Base-by-base conservation (phyloP, 2,329 filamentous ascomycete genomes). In the Davidsoniella eucalypti region DNA sequence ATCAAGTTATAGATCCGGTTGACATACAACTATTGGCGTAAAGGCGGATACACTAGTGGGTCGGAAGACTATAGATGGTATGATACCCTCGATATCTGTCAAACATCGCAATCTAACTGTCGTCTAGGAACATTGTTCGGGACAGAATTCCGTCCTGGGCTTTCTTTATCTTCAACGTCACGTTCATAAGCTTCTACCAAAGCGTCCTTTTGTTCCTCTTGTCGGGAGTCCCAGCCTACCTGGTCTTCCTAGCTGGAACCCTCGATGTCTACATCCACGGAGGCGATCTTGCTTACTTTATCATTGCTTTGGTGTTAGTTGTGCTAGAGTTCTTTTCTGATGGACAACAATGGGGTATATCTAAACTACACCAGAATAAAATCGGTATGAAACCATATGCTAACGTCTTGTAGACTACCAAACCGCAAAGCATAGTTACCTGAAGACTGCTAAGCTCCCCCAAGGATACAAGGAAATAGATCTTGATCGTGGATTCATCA, bases 21-120 rank as follows among this genome's bases (percentile, higher is more conserved):
- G 65, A 96, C 90, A 2, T 96, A 77, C 71, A 98, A 98, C 67
- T 98, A 95, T 68, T 94, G 84, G 81, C 82, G 92, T 52, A 94
- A 86, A 64, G 92, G 92, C 38, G 92, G 92, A 21, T 98, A 98
- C 63, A 69, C 73, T 14, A 71, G 88, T 55, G 90, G 92, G 37
- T 88, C 84, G 14, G 90, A 98, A 65, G 92, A 98, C 64, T 98
- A 98, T 64, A 77, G 92, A 66, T 98, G 92, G 80, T 67, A 55
- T 53, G 60, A 33, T 50, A 6, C 14, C 2, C 3, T 33, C 9
- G 9, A 16, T 12, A 29, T 16, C 16, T 14, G 1, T 14, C 10
- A 5, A 25, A 23, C 1, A 43, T 43, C 17, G 2, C 17, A 14
- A 42, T 52, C 46, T 54, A 59, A 64, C 49, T 63, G 12, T 43